A percentile compares a stretch with the other conserved stretches of the same genome.
Conservation (phyloP, 768 basidiomycete species). For the Coprinopsis marcescibilis region DNA sequence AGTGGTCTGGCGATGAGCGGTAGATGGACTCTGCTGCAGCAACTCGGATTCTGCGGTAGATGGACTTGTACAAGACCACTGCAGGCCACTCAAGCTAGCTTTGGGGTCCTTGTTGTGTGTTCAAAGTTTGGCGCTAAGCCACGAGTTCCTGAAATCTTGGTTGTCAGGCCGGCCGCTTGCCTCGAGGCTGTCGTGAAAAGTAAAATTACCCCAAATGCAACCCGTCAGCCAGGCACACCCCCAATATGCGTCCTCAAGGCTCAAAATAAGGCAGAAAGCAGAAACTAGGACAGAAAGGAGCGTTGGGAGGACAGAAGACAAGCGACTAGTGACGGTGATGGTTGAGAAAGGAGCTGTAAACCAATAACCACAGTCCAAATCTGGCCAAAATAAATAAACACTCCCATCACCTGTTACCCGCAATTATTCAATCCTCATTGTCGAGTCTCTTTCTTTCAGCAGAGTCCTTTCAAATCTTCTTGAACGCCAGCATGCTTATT, state of each 20-base stretch:
- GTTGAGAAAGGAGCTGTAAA: not conserved
- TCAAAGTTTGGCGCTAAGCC: not conserved
- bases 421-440: too few species aligned
- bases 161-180: not conserved
- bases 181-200: not conserved
- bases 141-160: conserved; percentile 1
- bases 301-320: not conserved
- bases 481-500: too few species aligned
- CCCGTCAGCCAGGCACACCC: not conserved
- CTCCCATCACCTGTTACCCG: too few species aligned
- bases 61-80: too few species aligned
- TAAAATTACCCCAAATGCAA: not conserved
- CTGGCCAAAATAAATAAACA: too few species aligned
- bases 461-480: too few species aligned
- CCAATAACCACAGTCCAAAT: too few species aligned
- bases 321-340: not conserved
- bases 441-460: too few species aligned
- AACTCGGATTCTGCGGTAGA: too few species aligned
- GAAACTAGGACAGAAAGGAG: not conserved
- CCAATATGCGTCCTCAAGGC: not conserved
- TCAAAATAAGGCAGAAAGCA: not conserved
- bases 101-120: not conserved
- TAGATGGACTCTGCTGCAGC: too few species aligned
- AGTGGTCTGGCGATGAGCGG: too few species aligned
- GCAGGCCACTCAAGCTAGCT: too few species aligned